Evolutionary conservation across 1,284 basidiomycete species (phyloP).

Genomic region (Ustilago esculenta): DNA sequence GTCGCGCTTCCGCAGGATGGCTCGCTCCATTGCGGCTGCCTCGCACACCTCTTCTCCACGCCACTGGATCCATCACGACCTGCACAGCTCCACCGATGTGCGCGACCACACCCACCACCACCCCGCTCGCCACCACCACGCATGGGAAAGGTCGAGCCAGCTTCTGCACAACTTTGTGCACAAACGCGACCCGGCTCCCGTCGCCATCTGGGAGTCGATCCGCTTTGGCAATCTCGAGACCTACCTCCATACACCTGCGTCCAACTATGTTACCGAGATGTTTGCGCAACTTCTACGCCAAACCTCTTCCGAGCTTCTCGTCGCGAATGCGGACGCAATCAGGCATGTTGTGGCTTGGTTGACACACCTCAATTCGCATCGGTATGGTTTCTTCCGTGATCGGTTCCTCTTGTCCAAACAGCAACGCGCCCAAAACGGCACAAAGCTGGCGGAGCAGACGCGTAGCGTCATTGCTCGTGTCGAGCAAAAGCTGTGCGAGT

Average conservation of each 20-base stretch:
- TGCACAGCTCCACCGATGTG: conserved; percentile 12
- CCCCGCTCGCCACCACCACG: conserved; percentile 12
- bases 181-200: conserved; percentile 44
- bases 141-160: conserved; percentile 26
- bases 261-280: conserved; percentile 48
- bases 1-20: conserved; percentile 40
- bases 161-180: conserved; percentile 38
- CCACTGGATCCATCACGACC: conserved; percentile 22
- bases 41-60: conserved; percentile 40
- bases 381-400: conserved; percentile 35
- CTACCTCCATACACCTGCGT: conserved; percentile 42
- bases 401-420: conserved; percentile 19
- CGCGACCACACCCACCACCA: conserved; percentile 15
- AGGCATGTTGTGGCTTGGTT: conserved; percentile 45
- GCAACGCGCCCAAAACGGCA: conserved; percentile 16
- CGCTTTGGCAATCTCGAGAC: conserved; percentile 54
- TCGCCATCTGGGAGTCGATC: conserved; percentile 60
- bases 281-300: conserved; percentile 49
- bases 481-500: conserved; percentile 69
- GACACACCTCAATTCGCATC: conserved; percentile 42
- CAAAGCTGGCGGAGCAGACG: conserved; percentile 31
- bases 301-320: conserved; percentile 39
- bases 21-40: conserved; percentile 36
- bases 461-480: conserved; percentile 69
- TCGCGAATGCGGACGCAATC: conserved; percentile 37